Percentiles rank a stretch among this genome's conserved stretches.
Conservation (phyloP, 768 basidiomycete genomes). For the Lactarius sp. region DNA sequence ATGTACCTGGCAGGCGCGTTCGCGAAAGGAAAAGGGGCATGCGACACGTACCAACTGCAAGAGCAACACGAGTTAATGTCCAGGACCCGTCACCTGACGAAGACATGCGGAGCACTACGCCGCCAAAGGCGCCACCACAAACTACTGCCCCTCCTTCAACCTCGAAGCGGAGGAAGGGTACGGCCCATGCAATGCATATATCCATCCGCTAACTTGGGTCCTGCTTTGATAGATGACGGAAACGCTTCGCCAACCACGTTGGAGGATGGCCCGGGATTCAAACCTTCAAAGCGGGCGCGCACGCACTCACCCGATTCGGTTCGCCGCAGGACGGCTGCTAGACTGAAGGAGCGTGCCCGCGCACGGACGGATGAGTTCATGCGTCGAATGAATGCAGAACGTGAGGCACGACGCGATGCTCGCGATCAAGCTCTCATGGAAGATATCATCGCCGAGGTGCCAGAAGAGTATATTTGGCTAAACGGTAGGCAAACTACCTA, state of each 20-base stretch:
- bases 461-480: constrained; percentile 12
- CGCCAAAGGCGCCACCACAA: background rate
- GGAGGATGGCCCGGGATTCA: constrained; percentile 2
- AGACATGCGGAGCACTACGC: constrained; percentile 10
- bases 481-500: constrained; percentile 1
- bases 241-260: background rate
- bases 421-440: constrained; percentile 40
- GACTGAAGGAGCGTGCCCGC: constrained; percentile 38
- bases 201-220: background rate
- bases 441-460: constrained; percentile 33
- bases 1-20: constrained; percentile 20
- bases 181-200: background rate
- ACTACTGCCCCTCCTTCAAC: constrained; percentile 6
- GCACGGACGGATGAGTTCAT: constrained; percentile 38
- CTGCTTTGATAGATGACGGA: constrained; percentile 2
- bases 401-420: constrained; percentile 35
- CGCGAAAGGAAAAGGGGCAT: constrained; percentile 12
- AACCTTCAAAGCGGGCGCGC: constrained; percentile 45
- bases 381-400: constrained; percentile 33
- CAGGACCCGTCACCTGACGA: background rate
- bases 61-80: background rate
- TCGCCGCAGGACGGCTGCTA: constrained; percentile 38
- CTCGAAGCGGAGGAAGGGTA: constrained; percentile 20
- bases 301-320: constrained; percentile 42
- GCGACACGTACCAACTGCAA: background rate